Evolutionary conservation across 169 alveolate species (phyloP).

Genomic region (Plasmodium gonderi): DNA sequence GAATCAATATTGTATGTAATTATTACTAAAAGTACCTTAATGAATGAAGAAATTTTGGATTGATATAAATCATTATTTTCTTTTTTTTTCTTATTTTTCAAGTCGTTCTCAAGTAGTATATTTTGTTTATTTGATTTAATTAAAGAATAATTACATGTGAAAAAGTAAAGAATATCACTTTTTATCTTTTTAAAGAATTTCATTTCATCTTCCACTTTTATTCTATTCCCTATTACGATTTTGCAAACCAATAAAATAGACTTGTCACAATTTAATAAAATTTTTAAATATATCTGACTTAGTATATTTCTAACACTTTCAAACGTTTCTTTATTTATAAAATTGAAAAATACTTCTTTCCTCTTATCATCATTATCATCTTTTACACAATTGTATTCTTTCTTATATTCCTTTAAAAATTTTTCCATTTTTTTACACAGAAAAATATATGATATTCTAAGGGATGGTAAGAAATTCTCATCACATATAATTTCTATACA

Average conservation of each 20-base stretch:
- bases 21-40: constrained; percentile 32
- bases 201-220: constrained; percentile 31
- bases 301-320: background rate
- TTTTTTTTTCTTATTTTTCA: background rate
- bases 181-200: constrained; percentile 5
- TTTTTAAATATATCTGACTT: constrained; percentile 31
- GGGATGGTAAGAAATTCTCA: background rate
- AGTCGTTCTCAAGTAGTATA: background rate
- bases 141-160: constrained; percentile 24
- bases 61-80: background rate
- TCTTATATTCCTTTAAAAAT: background rate
- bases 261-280: constrained; percentile 13
- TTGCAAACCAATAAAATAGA: constrained; percentile 35
- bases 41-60: constrained; percentile 7
- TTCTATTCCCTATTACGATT: constrained; percentile 47
- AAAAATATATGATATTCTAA: constrained; percentile 7
- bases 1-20: constrained; percentile 13
- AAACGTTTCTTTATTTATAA: constrained; percentile 1
- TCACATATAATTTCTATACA: background rate
- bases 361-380: background rate
- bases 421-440: background rate
- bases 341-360: background rate
- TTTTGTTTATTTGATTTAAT: constrained; percentile 37
- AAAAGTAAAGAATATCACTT: constrained; percentile 13
- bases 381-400: background rate